phyloP scores from a whole-genome alignment of 1,284 basidiomycete genomes.

The Rugosomyces carneus region DNA sequence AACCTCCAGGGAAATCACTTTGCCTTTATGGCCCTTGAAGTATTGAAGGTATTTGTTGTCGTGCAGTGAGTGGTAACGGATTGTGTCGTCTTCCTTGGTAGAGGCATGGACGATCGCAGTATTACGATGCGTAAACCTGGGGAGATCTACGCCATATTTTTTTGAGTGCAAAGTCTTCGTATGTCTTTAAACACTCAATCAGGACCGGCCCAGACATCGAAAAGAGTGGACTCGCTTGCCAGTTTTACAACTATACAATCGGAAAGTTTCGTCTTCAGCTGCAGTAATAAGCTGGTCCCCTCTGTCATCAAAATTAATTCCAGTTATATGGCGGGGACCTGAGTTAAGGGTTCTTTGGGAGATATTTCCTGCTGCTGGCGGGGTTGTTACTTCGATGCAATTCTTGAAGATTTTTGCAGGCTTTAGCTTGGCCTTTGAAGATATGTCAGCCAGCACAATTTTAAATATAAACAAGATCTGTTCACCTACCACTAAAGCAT shows the following conservation, averaged over 20 bases:
- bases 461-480: conserved; percentile 1
- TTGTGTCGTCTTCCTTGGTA: conserved; percentile 92
- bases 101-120: conserved; percentile 86
- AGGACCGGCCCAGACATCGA: conserved; percentile 16
- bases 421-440: conserved; percentile 43
- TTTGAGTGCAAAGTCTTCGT: conserved; percentile 82
- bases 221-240: conserved; percentile 76
- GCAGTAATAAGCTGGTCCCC: conserved; percentile 86
- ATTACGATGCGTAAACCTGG: conserved; percentile 90
- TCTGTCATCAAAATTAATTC: conserved; percentile 85
- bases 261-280: conserved; percentile 90
- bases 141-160: conserved; percentile 95
- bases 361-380: conserved; percentile 40
- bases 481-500: conserved; percentile 40
- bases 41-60: conserved; percentile 96
- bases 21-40: conserved; percentile 89
- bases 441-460: background rate
- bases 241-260: conserved; percentile 81
- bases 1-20: conserved; percentile 87
- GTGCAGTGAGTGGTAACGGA: conserved; percentile 92
- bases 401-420: conserved; percentile 86
- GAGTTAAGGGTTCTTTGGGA: conserved; percentile 33
- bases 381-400: conserved; percentile 58
- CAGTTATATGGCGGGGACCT: conserved; percentile 72
- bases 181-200: conserved; percentile 40